Base-by-base conservation (phyloP, 805 yeast genomes). In the Lipomyces mesembrius region DNA sequence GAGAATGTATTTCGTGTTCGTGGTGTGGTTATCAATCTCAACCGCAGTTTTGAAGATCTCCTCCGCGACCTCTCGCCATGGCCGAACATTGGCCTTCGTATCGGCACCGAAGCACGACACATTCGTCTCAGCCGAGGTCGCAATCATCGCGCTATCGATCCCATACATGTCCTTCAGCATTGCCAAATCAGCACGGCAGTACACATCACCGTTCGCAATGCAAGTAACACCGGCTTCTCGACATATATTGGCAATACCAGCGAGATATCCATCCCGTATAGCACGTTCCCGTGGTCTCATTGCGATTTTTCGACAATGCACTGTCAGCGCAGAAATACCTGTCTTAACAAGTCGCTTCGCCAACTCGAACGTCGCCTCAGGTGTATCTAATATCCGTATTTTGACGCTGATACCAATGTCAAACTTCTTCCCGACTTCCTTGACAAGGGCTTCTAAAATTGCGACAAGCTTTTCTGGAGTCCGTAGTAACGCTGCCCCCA, bases 401-500 rank as follows among this genome's bases (percentile, higher is more conserved):
- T 95, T 95, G 61, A 92, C 97, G 74, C 96, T 89, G 62, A 95
- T 92, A 32, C 97, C 92, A 72, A 92, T 91, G 22, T 82, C 78
- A 73, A 84, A 77, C 3, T 96, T 96, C 63, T 78, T 81, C 5
- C 99, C 99, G 0, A 95, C 93, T 70, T 92, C 82, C 29, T 83
- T 83, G 1, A 95, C 98, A 59, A 95, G 79, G 7, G 84, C 83
- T 2, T 78, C 77, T 67, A 95, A 79, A 37, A 95, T 95, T 17
- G 83, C 82, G 71, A 88, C 89, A 20, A 95, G 81, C 51, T 85
- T 79, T 57, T 91, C 97, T 0, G 98, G 98, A 0, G 93, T 91
- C 39, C 83, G 81, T 63, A 95, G 80, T 57, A 95, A 80, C 0
- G 97, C 98, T 2, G 98, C 97, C 4, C 99, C 99, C 98, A 95